Conservation (phyloP, 176 grass and related monocot genomes). For the Themeda triandra region DNA sequence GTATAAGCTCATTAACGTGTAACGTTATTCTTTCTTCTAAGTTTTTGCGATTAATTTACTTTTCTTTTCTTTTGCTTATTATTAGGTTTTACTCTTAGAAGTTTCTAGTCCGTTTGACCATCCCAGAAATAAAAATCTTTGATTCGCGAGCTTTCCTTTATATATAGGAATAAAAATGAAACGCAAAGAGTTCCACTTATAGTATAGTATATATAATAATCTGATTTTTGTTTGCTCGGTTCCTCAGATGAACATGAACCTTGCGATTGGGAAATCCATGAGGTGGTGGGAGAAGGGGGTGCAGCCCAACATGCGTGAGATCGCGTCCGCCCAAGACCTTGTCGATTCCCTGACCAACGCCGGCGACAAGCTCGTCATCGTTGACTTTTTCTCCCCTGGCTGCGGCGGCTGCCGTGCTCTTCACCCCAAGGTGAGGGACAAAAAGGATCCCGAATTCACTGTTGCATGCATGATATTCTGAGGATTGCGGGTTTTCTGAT, state of each 20-base stretch:
- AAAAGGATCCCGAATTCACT: neutral
- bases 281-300: conserved; percentile 91
- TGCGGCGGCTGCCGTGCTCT: conserved; percentile 89
- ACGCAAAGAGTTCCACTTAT: neutral
- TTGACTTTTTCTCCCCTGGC: conserved; percentile 93
- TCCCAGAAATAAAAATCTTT: too few species aligned
- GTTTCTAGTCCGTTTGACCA: neutral
- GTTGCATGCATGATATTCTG: neutral
- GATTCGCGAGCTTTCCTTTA: neutral
- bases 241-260: conserved; percentile 65
- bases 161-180: neutral
- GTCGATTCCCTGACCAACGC: conserved; percentile 58
- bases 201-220: too few species aligned
- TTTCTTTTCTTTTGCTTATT: neutral
- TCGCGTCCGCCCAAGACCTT: conserved; percentile 79
- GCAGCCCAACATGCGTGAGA: conserved; percentile 84
- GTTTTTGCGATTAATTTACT: neutral
- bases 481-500: neutral
- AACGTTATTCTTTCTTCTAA: neutral
- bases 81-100: neutral
- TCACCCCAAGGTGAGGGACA: conserved; percentile 75
- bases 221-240: neutral
- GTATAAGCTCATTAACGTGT: too few species aligned
- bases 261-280: conserved; percentile 51
- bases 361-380: conserved; percentile 71